These are phyloP conservation scores for Baorangia bicolor DNA, from an alignment of 768 basidiomycete species.

Conservation along the genomic window DNA sequence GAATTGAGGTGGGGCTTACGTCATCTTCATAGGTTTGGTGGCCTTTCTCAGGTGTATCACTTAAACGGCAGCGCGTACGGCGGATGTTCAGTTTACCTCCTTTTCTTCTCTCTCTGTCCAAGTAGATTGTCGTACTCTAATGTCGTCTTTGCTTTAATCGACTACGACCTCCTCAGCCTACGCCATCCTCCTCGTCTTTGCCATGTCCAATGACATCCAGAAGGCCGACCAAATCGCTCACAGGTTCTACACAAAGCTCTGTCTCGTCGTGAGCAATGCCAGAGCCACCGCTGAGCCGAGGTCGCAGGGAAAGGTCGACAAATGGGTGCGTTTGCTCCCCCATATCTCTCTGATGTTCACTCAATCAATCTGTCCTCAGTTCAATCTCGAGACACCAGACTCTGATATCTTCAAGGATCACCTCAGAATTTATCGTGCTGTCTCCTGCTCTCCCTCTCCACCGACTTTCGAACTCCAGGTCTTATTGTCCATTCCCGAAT, in stretches of 20 bases:
- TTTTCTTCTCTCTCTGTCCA: conserved; percentile 10
- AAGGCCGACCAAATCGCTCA: conserved; percentile 87
- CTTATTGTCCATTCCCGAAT: conserved; percentile 66
- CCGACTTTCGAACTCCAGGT: conserved; percentile 68
- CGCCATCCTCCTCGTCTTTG: conserved; percentile 17
- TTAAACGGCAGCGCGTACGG: conserved; percentile 14
- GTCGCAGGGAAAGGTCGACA: conserved; percentile 58
- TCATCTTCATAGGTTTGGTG: conserved; percentile 18
- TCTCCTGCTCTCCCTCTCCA: conserved; percentile 34
- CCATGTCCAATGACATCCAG: conserved; percentile 53
- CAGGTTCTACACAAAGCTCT: conserved; percentile 80
- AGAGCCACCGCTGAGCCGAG: conserved; percentile 55
- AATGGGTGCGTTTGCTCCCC: conserved; percentile 61
- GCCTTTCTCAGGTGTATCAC: conserved; percentile 15
- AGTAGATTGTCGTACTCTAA: conserved; percentile 31
- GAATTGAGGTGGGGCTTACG: conserved; percentile 23
- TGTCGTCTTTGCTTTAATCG: conserved; percentile 29
- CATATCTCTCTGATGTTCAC: neutral
- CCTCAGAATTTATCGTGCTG: conserved; percentile 55
- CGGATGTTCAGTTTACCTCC: conserved; percentile 23
- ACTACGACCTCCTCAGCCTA: conserved; percentile 5
- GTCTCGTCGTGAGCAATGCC: conserved; percentile 71
- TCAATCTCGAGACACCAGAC: conserved; percentile 80
- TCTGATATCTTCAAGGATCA: conserved; percentile 64
- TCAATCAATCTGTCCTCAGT: conserved; percentile 43